Conservation (phyloP, 257 asterid genomes). For the Penstemon eatonii region DNA sequence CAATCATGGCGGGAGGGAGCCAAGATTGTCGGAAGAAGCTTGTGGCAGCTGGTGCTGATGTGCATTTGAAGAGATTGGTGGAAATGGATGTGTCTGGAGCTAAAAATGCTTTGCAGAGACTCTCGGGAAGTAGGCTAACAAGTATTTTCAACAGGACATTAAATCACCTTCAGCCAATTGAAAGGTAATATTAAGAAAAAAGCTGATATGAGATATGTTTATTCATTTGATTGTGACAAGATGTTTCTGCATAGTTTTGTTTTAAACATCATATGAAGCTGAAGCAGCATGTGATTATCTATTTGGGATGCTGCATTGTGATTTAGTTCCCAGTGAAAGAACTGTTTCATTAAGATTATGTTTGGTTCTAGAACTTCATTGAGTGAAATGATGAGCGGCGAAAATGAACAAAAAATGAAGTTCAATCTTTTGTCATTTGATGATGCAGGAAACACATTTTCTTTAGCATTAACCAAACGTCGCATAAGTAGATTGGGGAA, state of each 20-base stretch:
- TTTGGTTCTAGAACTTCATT: too few species aligned
- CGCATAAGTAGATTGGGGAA: conserved; percentile 15
- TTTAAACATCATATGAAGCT: background rate
- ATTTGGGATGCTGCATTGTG: conserved; percentile 13
- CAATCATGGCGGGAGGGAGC: conserved; percentile 85
- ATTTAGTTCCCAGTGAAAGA: conserved; percentile 19
- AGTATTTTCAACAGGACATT: conserved; percentile 72
- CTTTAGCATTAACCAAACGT: too few species aligned
- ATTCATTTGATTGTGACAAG: too few species aligned
- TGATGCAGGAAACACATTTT: too few species aligned
- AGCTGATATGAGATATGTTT: background rate
- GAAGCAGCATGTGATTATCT: too few species aligned
- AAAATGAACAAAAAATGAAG: too few species aligned
- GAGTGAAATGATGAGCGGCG: too few species aligned
- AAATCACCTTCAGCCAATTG: conserved; percentile 21
- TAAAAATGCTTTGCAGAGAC: conserved; percentile 83
- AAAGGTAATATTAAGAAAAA: conserved; percentile 45
- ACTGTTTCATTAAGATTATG: conserved; percentile 16
- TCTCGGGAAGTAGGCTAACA: conserved; percentile 74
- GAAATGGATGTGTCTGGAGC: conserved; percentile 79
- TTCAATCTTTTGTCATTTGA: too few species aligned
- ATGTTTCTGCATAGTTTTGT: too few species aligned
- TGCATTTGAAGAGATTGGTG: conserved; percentile 67
- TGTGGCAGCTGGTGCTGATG: conserved; percentile 63
- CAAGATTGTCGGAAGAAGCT: conserved; percentile 81